Percentiles rank a stretch among this genome's conserved stretches.
Conservation (phyloP, 2,329 filamentous ascomycete genomes). For the Diatrype stigma region DNA sequence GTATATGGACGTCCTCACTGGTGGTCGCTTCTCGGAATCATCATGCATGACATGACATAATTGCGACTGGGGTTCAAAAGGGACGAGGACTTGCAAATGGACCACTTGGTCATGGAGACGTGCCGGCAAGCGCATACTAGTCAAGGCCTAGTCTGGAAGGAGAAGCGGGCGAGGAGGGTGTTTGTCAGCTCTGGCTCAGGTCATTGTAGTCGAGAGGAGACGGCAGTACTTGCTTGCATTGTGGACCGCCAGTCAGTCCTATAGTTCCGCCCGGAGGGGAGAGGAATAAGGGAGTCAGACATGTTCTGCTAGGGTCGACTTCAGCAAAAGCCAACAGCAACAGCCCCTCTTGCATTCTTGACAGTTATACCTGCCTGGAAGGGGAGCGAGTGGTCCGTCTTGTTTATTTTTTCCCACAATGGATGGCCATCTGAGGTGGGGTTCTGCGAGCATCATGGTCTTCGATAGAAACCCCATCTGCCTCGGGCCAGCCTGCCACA, state of each 20-base stretch:
- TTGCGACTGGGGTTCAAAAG: slow-evolving; percentile 26
- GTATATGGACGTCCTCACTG: slow-evolving; percentile 30
- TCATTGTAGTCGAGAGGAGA: slow-evolving; percentile 1
- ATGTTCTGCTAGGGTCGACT: slow-evolving; percentile 12
- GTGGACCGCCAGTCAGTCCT: slow-evolving; percentile 8
- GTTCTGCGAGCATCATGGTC: slow-evolving; percentile 8
- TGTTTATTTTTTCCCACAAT: slow-evolving; percentile 7
- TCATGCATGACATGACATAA: slow-evolving; percentile 47
- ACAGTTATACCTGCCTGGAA: slow-evolving; percentile 18
- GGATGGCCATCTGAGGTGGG: slow-evolving; percentile 13
- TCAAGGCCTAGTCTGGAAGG: background rate
- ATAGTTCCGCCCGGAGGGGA: slow-evolving; percentile 5
- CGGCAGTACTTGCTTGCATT: slow-evolving; percentile 1
- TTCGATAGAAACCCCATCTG: background rate
- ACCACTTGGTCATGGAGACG: slow-evolving; percentile 4
- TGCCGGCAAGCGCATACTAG: background rate
- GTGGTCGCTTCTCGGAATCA: slow-evolving; percentile 31
- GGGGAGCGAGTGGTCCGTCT: slow-evolving; percentile 12
- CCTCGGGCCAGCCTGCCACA: slow-evolving; percentile 11
- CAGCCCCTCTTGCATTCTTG: slow-evolving; percentile 8
- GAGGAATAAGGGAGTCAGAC: slow-evolving; percentile 13
- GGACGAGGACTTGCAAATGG: slow-evolving; percentile 13
- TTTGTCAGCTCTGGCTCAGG: slow-evolving; percentile 15
- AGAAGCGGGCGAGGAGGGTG: slow-evolving; percentile 1
- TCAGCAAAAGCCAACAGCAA: slow-evolving; percentile 12